Evolutionary conservation across 805 yeast genomes (phyloP), one percentile per base, ranked within the genome.

Genomic region (Debaryomyces hansenii): DNA sequence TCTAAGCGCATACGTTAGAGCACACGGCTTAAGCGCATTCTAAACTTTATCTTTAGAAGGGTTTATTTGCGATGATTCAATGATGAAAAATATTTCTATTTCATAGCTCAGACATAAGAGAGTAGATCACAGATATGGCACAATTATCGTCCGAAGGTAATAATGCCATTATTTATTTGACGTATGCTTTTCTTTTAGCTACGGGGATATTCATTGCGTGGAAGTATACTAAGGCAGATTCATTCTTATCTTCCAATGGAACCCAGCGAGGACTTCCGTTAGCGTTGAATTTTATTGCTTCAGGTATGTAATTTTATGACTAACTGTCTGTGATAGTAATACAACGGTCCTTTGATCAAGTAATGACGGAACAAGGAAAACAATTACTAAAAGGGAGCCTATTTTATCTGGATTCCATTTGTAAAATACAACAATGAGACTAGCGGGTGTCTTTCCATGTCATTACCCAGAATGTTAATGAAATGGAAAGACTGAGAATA

Each of bases 261-360:
- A 82, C 96, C 0, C 91, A 87, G 57, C 75, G 75, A 37, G 95
- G 90, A 21, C 29, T 89, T 12, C 96, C 96, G 0, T 70, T 91
- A 55, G 87, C 96, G 1, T 73, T 91, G 49, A 91, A 91, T 64
- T 91, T 91, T 62, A 82, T 91, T 45, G 97, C 97, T 42, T 84
- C 95, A 54, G 96, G 96, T 79, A 74, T 71, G 87, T 84, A 20
- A 14, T 39, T 10, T n/a, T 31, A 9, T 3, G 4, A 12, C 2
- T 11, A n/a, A 14, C 11, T 31, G 34, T 31, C 2, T 14, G 34
- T 31, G 27, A 24, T 24, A 24, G 27, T 7, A 24, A 24, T 5
- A 24, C 4, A 24, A 24, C 27, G 10, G 10, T 24, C 27, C 4
- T 24, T 24, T 24, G 27, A 24, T 24, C 27, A 24, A 24, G 27